Evolutionary conservation across 305 asterid species (phyloP).

Genomic region (Fraxinus ornus): DNA sequence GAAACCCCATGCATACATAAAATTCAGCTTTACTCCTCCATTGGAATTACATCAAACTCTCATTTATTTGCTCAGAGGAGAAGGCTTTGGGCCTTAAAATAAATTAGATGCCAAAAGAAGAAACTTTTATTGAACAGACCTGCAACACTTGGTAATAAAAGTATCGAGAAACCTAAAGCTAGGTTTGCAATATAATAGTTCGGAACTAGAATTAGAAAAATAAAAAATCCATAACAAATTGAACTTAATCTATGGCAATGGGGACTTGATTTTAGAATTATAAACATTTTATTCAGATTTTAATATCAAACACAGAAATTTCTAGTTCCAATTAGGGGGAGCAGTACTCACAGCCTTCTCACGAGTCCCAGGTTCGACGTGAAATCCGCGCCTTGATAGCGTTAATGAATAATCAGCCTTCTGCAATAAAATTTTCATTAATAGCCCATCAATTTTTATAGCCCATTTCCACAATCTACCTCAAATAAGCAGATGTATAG

Average conservation of each 20-base stretch:
- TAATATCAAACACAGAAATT: not conserved
- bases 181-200: not conserved
- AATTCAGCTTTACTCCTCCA: not conserved
- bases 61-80: not conserved
- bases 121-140: not conserved
- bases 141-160: not conserved
- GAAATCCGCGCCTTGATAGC: conserved; percentile 56
- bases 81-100: not conserved
- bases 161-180: not conserved
- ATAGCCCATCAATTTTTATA: conserved; percentile 18
- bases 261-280: not conserved
- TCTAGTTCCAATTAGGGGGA: not conserved
- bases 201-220: not conserved
- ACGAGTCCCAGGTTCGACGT: conserved; percentile 74
- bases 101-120: not conserved
- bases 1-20: not conserved
- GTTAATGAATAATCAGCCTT: conserved; percentile 36
- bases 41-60: not conserved
- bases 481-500: not conserved
- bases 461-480: conserved; percentile 9
- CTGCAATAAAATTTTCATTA: conserved; percentile 24
- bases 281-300: not conserved
- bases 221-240: not conserved
- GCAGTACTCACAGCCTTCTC: conserved; percentile 73
- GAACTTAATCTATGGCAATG: not conserved